Percentiles rank a stretch among this genome's conserved stretches.
These are phyloP conservation scores for Irpex lacteus DNA, from an alignment of 1,284 basidiomycete species.

Conservation along the genomic window DNA sequence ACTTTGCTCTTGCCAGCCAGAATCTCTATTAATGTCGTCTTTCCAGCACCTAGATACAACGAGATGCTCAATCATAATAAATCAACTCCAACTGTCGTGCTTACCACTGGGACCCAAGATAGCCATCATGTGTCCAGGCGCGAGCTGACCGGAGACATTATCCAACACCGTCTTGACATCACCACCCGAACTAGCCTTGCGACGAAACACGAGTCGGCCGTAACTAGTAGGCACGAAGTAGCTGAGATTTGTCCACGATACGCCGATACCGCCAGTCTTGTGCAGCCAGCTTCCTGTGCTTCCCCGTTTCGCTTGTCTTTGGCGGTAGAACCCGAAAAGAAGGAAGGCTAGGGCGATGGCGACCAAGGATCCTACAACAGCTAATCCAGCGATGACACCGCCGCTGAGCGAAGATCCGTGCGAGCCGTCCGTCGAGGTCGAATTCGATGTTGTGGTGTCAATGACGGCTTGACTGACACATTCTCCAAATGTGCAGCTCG, in stretches of 20 bases:
- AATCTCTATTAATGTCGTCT: constrained; percentile 84
- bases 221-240: constrained; percentile 49
- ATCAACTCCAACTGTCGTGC: constrained; percentile 15
- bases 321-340: constrained; percentile 57
- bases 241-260: constrained; percentile 70
- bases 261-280: constrained; percentile 48
- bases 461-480: constrained; percentile 81
- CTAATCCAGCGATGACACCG: constrained; percentile 86
- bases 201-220: background rate
- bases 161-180: constrained; percentile 73
- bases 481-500: constrained; percentile 79
- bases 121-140: constrained; percentile 80
- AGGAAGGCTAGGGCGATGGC: constrained; percentile 55
- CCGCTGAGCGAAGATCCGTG: constrained; percentile 51
- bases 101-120: constrained; percentile 83
- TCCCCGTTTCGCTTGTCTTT: constrained; percentile 56
- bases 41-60: constrained; percentile 59
- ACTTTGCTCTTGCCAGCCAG: constrained; percentile 76
- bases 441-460: constrained; percentile 42
- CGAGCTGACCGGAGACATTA: constrained; percentile 63
- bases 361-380: constrained; percentile 73
- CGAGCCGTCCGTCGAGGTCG: constrained; percentile 22
- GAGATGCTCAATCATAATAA: background rate
- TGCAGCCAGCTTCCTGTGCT: constrained; percentile 31
- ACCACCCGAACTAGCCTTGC: constrained; percentile 18